These are phyloP conservation scores for Mesotaenium endlicherianum DNA, from an alignment of 139 green algal genomes.

Conservation along the genomic window DNA sequence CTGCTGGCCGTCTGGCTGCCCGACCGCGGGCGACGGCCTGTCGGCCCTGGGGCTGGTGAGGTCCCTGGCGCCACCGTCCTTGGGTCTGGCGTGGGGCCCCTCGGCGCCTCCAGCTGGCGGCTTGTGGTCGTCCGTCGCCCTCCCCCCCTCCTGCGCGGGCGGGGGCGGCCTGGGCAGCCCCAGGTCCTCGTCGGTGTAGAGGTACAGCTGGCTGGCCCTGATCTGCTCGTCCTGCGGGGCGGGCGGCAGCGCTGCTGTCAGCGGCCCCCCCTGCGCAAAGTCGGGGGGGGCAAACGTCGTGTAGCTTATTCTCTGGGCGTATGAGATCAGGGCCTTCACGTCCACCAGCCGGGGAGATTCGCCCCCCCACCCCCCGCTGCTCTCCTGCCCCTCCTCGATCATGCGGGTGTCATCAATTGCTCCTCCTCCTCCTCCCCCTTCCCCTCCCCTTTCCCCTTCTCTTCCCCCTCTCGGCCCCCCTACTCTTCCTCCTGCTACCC, in stretches of 20 bases:
- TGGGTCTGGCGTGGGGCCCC: background rate
- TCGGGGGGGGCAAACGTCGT: slow-evolving; percentile 45
- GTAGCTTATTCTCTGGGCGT: slow-evolving; percentile 45
- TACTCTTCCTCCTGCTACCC: background rate
- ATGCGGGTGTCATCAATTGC: too few relatives aligned
- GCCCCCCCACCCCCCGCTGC: background rate
- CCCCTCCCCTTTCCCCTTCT: background rate
- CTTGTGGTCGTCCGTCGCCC: background rate
- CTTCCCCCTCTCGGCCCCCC: background rate
- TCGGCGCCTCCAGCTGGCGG: background rate
- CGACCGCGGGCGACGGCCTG: background rate
- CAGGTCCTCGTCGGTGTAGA: slow-evolving; percentile 13
- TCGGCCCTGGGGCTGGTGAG: background rate
- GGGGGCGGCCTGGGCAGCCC: background rate
- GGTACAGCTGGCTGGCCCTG: slow-evolving; percentile 18
- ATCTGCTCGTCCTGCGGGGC: slow-evolving; percentile 45
- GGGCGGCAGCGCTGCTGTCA: slow-evolving; percentile 8
- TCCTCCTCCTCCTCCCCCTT: background rate
- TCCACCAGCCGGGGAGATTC: background rate
- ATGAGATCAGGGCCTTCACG: slow-evolving; percentile 22
- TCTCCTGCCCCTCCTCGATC: background rate
- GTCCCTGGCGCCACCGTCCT: too few relatives aligned
- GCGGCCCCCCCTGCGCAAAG: slow-evolving; percentile 15
- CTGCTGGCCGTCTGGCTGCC: background rate
- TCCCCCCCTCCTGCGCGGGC: background rate